A percentile compares a stretch with the other conserved stretches of the same genome.
phyloP scores from a whole-genome alignment of 352 stramenopile species.

The Globisporangium polare region DNA sequence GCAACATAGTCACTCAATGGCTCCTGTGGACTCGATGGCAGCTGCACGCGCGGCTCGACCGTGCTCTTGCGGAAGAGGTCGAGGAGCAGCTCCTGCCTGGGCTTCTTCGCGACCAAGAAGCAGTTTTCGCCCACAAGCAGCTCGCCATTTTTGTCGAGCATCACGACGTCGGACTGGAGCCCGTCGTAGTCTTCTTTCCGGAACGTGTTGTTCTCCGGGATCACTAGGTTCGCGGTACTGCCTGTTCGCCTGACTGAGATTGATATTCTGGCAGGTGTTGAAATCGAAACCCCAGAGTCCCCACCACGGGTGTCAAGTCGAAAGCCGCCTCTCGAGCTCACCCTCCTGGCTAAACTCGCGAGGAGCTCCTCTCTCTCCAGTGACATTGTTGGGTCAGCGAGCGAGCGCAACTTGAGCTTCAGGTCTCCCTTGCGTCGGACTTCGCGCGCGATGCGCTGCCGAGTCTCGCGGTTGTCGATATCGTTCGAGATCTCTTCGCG shows the following conservation, averaged over 20 bases:
- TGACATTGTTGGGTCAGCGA: conserved; percentile 44
- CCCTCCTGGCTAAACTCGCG: neutral
- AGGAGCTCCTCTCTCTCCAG: conserved; percentile 41
- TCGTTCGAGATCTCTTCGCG: conserved; percentile 43
- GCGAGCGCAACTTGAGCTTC: conserved; percentile 43
- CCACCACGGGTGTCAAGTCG: conserved; percentile 6
- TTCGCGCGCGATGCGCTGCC: conserved; percentile 25
- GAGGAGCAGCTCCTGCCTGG: conserved; percentile 32
- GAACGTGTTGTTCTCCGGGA: conserved; percentile 31
- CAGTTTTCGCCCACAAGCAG: conserved; percentile 56
- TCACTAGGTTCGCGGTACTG: neutral
- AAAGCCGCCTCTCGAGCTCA: conserved; percentile 11
- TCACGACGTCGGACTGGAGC: conserved; percentile 38
- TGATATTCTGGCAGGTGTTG: neutral
- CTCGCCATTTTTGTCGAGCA: conserved; percentile 34
- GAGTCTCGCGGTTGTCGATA: conserved; percentile 34
- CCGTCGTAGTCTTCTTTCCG: conserved; percentile 53
- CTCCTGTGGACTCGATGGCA: conserved; percentile 13
- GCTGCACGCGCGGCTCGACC: conserved; percentile 37
- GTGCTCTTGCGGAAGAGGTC: conserved; percentile 32
- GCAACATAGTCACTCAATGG: neutral
- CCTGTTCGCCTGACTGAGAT: neutral
- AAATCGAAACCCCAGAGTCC: neutral
- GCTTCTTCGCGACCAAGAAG: conserved; percentile 36
- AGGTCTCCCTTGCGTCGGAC: conserved; percentile 36